Evolutionary conservation across 257 asterid genomes (phyloP), one percentile per base, ranked within the genome.

Genomic region (Solanum piurae): DNA sequence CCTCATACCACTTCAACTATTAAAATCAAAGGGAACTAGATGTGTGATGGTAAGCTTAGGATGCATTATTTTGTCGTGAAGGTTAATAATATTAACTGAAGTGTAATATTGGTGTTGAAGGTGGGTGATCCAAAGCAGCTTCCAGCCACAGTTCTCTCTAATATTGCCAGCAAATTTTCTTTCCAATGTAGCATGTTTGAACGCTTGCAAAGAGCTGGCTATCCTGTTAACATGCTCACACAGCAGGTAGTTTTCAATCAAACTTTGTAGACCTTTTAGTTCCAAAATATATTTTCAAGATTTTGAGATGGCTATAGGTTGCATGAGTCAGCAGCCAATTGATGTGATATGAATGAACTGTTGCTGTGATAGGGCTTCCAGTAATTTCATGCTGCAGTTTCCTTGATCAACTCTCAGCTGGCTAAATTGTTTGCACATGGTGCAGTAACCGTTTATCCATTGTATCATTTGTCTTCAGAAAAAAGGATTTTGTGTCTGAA

Each of bases 51-150:
- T 97, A 93, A 91, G 91, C 76, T 80, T 83, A 87, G 86, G 88
- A 86, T 86, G 49, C 20, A 68, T 83, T 73, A 86, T 31, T 86
- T 80, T 89, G 89, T 74, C 46, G 29, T 68, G 82, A 83, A 85
- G 75, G 64, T 44, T 77, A 73, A 29, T 77, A 86, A 74, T 90
- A 37, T 68, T 69, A 23, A 89, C 84, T 94, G 83, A 89, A 62
- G 40, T 60, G 60, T 49, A 44, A 83, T 66, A 46, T 76, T 89
- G 38, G 80, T 87, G 27, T 88, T 88, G 91, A 87, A 97, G 99
- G 99, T 97, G 87, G 99, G 99, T 86, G 99, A 97, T 89, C 99
- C 99, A 74, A 97, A 97, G 93, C 99, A 97, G 95, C 99, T 97
- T 92, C 98, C 99, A 79, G 99, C 99, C 52, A 97, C 99, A 73